These are phyloP conservation scores for Prunus mongolica DNA, from an alignment of 306 rosid genomes.

Conservation along the genomic window DNA sequence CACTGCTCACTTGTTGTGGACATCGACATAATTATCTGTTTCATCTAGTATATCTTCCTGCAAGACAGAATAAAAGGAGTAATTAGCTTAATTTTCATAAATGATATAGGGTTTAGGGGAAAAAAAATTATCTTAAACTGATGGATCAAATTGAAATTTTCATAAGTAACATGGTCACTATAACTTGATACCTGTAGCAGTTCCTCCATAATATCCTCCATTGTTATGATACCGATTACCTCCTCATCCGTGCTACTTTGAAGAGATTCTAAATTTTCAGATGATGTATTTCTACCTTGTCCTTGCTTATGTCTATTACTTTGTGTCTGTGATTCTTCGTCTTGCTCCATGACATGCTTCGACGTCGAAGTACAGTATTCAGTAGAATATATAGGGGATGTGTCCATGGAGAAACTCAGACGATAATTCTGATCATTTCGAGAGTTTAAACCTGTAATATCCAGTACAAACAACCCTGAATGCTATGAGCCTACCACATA, in stretches of 20 bases:
- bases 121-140: no score
- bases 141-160: no score
- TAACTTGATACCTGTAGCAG: conserved; percentile 59
- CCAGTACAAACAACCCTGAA: neutral
- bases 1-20: conserved; percentile 54
- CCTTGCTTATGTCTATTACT: conserved; percentile 20
- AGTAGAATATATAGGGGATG: conserved; percentile 13
- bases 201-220: conserved; percentile 90
- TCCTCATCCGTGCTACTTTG: conserved; percentile 44
- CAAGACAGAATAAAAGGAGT: neutral
- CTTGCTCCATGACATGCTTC: conserved; percentile 21
- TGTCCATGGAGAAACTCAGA: conserved; percentile 15
- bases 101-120: neutral
- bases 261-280: conserved; percentile 33
- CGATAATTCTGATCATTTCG: conserved; percentile 21
- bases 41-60: conserved; percentile 80
- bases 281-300: conserved; percentile 8
- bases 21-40: conserved; percentile 63
- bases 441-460: conserved; percentile 26
- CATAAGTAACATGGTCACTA: neutral
- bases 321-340: conserved; percentile 13
- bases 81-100: neutral
- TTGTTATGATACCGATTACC: conserved; percentile 67
- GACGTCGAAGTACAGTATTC: conserved; percentile 34
- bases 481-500: neutral